Evolutionary conservation across 2,329 filamentous ascomycete genomes (phyloP), one percentile per base, ranked within the genome.

Genomic region (Phialophora verrucosa): DNA sequence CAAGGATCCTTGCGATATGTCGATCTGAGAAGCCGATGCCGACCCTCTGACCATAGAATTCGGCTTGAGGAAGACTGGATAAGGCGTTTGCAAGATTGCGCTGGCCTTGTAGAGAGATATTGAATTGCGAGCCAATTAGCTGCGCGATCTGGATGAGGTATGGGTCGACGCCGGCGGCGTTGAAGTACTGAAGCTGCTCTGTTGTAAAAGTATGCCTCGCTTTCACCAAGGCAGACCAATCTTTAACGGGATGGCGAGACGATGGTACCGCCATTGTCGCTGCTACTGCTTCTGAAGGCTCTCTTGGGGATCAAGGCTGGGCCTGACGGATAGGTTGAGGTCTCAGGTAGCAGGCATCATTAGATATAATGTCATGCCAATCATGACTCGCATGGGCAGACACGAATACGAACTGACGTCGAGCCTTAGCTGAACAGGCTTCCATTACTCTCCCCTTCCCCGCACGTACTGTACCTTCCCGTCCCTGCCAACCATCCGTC

Each of bases 41-140:
- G 11, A 64, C 23, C 11, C 25, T 51, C n/a, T 35, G 55, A 17
- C 55, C 62, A 10, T 51, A 60, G 62, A 64, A 64, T 44, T 64
- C 62, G 10, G 56, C 17, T 35, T 59, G 62, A 8, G 62, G 62
- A 50, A 64, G 62, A 59, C 62, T 64, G 17, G 38, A 57, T 31
- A 64, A 64, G 25, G 47, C 62, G 55, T 64, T 64, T 27, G 56
- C 62, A 14, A 60, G 47, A 49, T 64, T 64, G 4, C 62, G 62
- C 38, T 59, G 62, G 14, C 62, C 62, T 6, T 59, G 44, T 17
- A 27, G 44, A 17, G 38, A 23, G 32, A 64, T 38, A 7, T 38
- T 64, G 62, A 64, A 59, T 11, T 60, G 62, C 10, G 42, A 49
- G 10, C 62, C 62, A 5, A 60, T 32, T 17, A 64, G 8, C 42